phyloP scores from a whole-genome alignment of 257 asterid species.

The Solanum virginianum region DNA sequence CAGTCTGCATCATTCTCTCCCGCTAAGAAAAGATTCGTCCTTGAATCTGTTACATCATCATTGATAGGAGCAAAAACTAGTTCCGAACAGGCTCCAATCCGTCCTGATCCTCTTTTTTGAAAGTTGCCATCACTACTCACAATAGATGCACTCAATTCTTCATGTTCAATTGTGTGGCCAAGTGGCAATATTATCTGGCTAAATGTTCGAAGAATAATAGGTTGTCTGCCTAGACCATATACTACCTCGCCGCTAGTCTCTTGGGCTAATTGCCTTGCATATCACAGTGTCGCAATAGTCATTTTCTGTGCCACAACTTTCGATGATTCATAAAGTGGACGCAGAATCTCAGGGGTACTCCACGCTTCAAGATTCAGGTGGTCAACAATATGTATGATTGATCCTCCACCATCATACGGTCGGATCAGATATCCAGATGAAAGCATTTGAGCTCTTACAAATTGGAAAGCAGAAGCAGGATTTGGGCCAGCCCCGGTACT shows the following conservation, averaged over 20 bases:
- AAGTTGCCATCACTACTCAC: too few species aligned
- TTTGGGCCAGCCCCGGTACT: slow-evolving; percentile 87
- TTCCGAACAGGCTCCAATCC: slow-evolving; percentile 89
- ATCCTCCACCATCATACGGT: slow-evolving; percentile 91
- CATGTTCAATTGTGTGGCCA: slow-evolving; percentile 91
- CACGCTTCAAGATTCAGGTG: too few species aligned
- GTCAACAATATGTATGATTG: too few species aligned
- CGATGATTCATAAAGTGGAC: too few species aligned
- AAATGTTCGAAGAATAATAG: slow-evolving; percentile 86
- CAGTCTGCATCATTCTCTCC: too few species aligned
- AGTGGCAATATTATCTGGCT: slow-evolving; percentile 94
- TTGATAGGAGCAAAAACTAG: slow-evolving; percentile 93
- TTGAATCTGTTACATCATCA: too few species aligned
- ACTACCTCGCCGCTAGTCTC: slow-evolving; percentile 88
- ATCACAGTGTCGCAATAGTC: slow-evolving; percentile 62
- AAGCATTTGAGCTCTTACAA: slow-evolving; percentile 82
- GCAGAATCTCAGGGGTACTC: too few species aligned
- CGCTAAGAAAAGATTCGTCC: too few species aligned
- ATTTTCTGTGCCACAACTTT: slow-evolving; percentile 77
- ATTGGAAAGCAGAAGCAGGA: slow-evolving; percentile 65
- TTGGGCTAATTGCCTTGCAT: slow-evolving; percentile 86
- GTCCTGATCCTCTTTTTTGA: too few species aligned
- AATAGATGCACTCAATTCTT: slow-evolving; percentile 83
- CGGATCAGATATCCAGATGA: slow-evolving; percentile 86
- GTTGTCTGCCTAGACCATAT: slow-evolving; percentile 86